Evolutionary conservation across 2,329 filamentous ascomycete species (phyloP).

Genomic region (Beauveria varroae): DNA sequence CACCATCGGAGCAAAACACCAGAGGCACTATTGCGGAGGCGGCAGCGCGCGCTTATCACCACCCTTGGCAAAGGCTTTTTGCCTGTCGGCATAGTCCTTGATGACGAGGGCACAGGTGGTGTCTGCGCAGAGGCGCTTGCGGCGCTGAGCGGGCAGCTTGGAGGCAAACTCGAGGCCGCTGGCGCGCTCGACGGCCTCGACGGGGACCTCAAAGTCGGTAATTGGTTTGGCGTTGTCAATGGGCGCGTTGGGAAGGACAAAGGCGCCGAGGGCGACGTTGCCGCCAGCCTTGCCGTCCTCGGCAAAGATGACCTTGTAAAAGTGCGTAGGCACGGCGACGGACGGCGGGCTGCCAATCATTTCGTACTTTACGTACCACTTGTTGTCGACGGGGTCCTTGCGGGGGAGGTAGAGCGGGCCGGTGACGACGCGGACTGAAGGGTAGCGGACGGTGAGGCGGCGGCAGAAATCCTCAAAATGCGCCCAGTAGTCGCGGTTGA

Average conservation of each 20-base stretch:
- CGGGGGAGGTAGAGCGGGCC: slow-evolving; percentile 89
- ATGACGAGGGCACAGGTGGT: slow-evolving; percentile 77
- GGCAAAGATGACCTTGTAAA: slow-evolving; percentile 98
- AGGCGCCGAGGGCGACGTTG: slow-evolving; percentile 83
- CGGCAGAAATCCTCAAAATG: slow-evolving; percentile 98
- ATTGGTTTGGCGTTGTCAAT: slow-evolving; percentile 86
- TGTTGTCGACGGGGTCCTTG: slow-evolving; percentile 72
- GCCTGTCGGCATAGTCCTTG: slow-evolving; percentile 62
- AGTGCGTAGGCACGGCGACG: slow-evolving; percentile 94
- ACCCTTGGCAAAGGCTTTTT: slow-evolving; percentile 48
- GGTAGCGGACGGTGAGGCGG: slow-evolving; percentile 70
- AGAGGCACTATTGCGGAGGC: slow-evolving; percentile 10
- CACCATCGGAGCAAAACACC: no score
- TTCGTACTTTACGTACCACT: slow-evolving; percentile 94
- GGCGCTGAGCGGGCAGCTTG: slow-evolving; percentile 64
- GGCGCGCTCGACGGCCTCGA: slow-evolving; percentile 87
- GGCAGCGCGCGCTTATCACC: slow-evolving; percentile 17
- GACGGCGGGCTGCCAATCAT: slow-evolving; percentile 90
- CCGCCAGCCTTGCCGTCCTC: slow-evolving; percentile 67
- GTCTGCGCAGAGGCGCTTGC: slow-evolving; percentile 78
- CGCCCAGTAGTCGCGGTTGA: slow-evolving; percentile 99
- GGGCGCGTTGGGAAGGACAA: slow-evolving; percentile 85
- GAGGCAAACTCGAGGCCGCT: slow-evolving; percentile 85
- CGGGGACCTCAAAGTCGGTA: slow-evolving; percentile 85
- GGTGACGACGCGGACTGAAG: slow-evolving; percentile 83